These are phyloP conservation scores for Anisodus acutangulus DNA, from an alignment of 257 asterid species.

Conservation along the genomic window DNA sequence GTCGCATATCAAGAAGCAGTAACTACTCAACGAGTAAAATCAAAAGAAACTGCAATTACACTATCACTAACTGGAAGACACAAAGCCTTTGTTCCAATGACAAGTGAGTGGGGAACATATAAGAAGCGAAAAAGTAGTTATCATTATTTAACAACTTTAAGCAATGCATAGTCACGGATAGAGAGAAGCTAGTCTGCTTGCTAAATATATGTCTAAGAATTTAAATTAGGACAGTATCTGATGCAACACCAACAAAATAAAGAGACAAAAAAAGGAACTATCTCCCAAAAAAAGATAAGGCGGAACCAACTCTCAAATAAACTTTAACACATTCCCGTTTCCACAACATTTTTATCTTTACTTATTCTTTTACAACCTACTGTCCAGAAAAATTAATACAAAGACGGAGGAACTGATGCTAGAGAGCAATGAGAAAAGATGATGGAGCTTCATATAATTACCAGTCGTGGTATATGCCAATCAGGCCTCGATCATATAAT, in stretches of 20 bases:
- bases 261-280: background rate
- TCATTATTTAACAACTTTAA: conserved; percentile 15
- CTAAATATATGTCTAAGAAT: background rate
- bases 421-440: conserved; percentile 18
- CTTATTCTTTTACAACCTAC: background rate
- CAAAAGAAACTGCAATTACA: background rate
- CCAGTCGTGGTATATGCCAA: conserved; percentile 58
- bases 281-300: background rate
- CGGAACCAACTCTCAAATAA: background rate
- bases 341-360: conserved; percentile 17
- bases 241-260: background rate
- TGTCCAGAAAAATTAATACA: background rate
- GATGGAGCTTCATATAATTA: conserved; percentile 29
- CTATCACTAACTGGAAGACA: conserved; percentile 11
- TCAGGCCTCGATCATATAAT: conserved; percentile 51
- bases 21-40: background rate
- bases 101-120: background rate
- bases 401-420: background rate
- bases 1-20: background rate
- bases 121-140: conserved; percentile 11
- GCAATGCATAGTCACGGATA: background rate
- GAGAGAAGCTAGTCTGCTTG: background rate
- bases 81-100: background rate
- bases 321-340: background rate
- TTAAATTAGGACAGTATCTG: conserved; percentile 18